Percentiles rank a stretch among this genome's conserved stretches.
Evolutionary conservation across 495 filamentous ascomycete species (phyloP).

Genomic region (Cairneyella variabilis): DNA sequence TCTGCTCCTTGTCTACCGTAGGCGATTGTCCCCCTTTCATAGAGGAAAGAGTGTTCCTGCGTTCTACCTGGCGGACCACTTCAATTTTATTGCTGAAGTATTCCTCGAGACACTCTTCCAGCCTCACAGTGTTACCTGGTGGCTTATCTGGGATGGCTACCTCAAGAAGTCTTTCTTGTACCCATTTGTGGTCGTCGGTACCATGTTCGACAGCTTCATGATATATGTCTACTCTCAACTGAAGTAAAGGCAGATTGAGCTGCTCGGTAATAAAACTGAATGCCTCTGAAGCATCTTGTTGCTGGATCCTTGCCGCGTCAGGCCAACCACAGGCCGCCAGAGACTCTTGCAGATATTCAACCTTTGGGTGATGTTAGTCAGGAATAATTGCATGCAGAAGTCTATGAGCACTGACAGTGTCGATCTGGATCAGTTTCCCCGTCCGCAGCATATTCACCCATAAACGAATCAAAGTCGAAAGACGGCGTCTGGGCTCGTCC

Average conservation of each 20-base stretch:
- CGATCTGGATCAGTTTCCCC: slow-evolving; percentile 78
- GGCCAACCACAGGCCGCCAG: slow-evolving; percentile 88
- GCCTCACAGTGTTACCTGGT: slow-evolving; percentile 60
- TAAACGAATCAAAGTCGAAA: slow-evolving; percentile 71
- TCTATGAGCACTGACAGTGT: slow-evolving; percentile 61
- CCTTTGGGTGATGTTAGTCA: slow-evolving; percentile 48
- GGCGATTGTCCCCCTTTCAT: slow-evolving; percentile 7
- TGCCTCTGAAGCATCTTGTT: slow-evolving; percentile 94
- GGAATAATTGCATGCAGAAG: not conserved
- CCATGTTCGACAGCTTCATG: slow-evolving; percentile 81
- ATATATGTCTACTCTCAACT: slow-evolving; percentile 91
- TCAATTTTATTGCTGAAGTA: slow-evolving; percentile 97
- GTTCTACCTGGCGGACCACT: slow-evolving; percentile 62
- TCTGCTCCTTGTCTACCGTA: slow-evolving; percentile 5
- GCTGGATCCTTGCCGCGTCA: slow-evolving; percentile 68
- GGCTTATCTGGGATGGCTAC: slow-evolving; percentile 68
- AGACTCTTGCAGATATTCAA: slow-evolving; percentile 74
- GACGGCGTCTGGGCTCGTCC: slow-evolving; percentile 63
- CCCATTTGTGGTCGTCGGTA: slow-evolving; percentile 86
- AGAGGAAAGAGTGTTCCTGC: slow-evolving; percentile 21
- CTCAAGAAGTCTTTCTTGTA: slow-evolving; percentile 89
- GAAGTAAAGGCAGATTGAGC: slow-evolving; percentile 81
- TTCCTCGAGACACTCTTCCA: slow-evolving; percentile 87
- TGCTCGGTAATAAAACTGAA: slow-evolving; percentile 92
- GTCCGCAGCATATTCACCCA: slow-evolving; percentile 92